These are phyloP conservation scores for Fusarium torulosum DNA, from an alignment of 2,329 filamentous ascomycete genomes.

Conservation along the genomic window DNA sequence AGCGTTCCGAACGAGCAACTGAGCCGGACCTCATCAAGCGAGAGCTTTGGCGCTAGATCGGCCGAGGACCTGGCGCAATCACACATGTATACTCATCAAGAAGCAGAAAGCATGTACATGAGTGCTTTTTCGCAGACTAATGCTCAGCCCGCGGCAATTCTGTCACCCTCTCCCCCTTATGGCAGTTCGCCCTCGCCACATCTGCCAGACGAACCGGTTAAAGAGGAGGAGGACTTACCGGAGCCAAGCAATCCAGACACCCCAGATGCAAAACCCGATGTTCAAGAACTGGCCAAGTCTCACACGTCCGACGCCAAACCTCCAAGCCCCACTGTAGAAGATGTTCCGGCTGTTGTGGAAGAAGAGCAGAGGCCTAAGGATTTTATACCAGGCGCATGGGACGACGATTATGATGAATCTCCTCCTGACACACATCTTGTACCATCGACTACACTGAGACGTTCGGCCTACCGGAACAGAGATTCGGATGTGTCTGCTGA, in stretches of 20 bases:
- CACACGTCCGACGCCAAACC: constrained; percentile 3
- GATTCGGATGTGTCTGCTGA: constrained; percentile 16
- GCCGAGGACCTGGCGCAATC: constrained; percentile 71
- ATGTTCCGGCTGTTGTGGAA: neutral
- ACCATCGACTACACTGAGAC: constrained; percentile 11
- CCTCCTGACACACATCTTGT: constrained; percentile 19
- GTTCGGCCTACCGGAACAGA: constrained; percentile 22
- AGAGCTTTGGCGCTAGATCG: constrained; percentile 31
- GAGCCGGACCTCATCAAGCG: constrained; percentile 29
- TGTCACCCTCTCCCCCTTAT: constrained; percentile 22
- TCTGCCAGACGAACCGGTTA: neutral
- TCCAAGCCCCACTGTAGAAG: constrained; percentile 6
- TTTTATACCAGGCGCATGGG: constrained; percentile 67
- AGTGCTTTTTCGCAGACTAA: constrained; percentile 71
- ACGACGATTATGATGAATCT: constrained; percentile 52
- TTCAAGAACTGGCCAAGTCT: constrained; percentile 1
- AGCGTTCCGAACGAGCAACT: constrained; percentile 24
- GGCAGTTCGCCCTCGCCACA: constrained; percentile 11
- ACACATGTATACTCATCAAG: constrained; percentile 80
- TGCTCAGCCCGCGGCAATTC: constrained; percentile 40
- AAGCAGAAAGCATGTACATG: constrained; percentile 90
- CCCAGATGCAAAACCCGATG: constrained; percentile 7
- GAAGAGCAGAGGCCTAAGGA: constrained; percentile 21
- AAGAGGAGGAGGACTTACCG: neutral
- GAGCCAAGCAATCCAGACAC: constrained; percentile 1